Evolutionary conservation across 1,139 yeast species (phyloP).

Genomic region (Geotrichum macrosporum): DNA sequence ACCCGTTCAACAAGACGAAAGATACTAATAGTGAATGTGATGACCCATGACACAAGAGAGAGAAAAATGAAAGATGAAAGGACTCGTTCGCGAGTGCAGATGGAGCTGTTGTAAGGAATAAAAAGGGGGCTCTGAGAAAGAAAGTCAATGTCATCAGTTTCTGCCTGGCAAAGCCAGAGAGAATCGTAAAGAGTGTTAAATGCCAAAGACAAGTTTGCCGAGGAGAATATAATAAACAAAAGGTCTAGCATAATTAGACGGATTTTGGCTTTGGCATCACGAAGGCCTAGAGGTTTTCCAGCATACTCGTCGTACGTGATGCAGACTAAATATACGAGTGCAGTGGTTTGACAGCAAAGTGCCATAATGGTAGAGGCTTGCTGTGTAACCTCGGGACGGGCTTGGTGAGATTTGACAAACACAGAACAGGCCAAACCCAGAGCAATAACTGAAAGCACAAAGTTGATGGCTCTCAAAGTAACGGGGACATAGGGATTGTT

Average conservation of each 20-base stretch:
- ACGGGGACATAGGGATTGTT: conserved; percentile 80
- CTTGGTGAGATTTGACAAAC: conserved; percentile 29
- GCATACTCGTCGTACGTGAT: conserved; percentile 87
- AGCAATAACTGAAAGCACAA: conserved; percentile 40
- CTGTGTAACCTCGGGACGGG: conserved; percentile 53
- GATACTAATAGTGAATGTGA: conserved; percentile 77
- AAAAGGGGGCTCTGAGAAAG: conserved; percentile 9
- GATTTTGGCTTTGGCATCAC: conserved; percentile 79
- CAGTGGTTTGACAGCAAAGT: conserved; percentile 73
- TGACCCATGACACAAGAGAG: conserved; percentile 74
- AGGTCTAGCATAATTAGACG: conserved; percentile 72
- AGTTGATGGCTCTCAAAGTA: conserved; percentile 63
- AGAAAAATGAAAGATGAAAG: conserved; percentile 74
- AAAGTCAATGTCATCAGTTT: conserved; percentile 1
- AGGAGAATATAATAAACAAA: conserved; percentile 83
- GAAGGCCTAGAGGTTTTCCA: conserved; percentile 84
- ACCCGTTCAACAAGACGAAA: conserved; percentile 79
- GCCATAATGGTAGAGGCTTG: conserved; percentile 94
- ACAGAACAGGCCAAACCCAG: conserved; percentile 33
- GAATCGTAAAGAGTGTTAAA: conserved; percentile 77
- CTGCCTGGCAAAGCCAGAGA: conserved; percentile 67
- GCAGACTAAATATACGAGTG: conserved; percentile 69
- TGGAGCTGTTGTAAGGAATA: conserved; percentile 37
- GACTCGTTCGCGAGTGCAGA: conserved; percentile 78
- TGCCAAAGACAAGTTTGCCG: conserved; percentile 81